phyloP scores from a whole-genome alignment of 176 grass and related monocot genomes.

The Alopecurus myosuroides region DNA sequence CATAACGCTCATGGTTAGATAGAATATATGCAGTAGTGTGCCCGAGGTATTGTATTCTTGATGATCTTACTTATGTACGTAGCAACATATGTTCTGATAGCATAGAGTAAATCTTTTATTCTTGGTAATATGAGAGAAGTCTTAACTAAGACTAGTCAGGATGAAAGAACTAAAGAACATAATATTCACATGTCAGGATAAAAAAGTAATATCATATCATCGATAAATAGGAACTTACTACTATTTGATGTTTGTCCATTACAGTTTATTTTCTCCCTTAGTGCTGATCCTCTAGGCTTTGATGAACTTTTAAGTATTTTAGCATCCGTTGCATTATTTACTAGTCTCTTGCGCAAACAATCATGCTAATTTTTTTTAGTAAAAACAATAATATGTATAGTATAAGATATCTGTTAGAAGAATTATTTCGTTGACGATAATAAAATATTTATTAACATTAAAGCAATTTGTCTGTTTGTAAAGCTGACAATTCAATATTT shows the following conservation, averaged over 20 bases:
- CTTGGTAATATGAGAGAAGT: neutral
- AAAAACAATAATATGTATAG: neutral
- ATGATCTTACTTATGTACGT: too few species aligned
- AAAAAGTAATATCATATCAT: neutral
- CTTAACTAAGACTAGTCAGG: neutral
- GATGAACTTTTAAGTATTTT: neutral
- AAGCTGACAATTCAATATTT: neutral
- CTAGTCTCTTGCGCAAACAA: neutral
- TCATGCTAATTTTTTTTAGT: conserved; percentile 14
- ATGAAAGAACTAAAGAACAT: neutral
- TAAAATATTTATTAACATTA: neutral
- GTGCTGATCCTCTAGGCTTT: neutral
- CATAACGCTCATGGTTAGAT: too few species aligned
- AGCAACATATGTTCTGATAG: neutral
- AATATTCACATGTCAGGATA: neutral
- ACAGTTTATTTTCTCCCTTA: neutral
- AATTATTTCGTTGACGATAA: neutral
- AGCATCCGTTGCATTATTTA: neutral
- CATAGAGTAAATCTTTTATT: neutral
- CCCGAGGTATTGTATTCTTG: too few species aligned
- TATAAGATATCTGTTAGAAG: neutral
- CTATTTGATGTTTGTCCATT: neutral
- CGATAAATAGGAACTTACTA: neutral
- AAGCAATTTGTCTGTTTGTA: neutral
- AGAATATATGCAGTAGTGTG: too few species aligned